A percentile compares a stretch with the other conserved stretches of the same genome.
Evolutionary conservation across 306 rosid genomes (phyloP).

Genomic region (Lablab purpureus): DNA sequence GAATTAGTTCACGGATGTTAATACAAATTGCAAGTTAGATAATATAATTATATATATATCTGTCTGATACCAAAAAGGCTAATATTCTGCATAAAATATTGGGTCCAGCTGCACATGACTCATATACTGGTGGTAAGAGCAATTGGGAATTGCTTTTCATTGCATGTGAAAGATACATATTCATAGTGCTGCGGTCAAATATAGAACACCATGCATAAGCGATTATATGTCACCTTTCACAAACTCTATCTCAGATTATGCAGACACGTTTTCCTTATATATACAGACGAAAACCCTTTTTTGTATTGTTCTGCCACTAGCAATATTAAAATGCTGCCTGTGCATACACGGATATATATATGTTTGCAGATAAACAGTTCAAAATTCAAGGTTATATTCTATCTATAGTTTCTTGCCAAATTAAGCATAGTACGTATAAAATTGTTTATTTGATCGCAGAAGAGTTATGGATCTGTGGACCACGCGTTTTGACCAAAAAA

Average conservation of each 20-base stretch:
- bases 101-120: constrained; percentile 37
- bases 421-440: background rate
- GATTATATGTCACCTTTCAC: background rate
- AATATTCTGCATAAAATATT: background rate
- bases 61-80: background rate
- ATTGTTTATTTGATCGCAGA: background rate
- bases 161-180: constrained; percentile 11
- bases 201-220: constrained; percentile 5
- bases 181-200: constrained; percentile 21
- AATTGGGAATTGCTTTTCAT: background rate
- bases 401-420: background rate
- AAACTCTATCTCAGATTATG: background rate
- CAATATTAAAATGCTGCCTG: background rate
- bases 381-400: background rate
- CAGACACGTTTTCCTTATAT: background rate
- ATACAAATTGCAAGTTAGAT: background rate
- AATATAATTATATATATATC: background rate
- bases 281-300: background rate
- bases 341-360: background rate
- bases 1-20: constrained; percentile 21
- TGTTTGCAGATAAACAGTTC: background rate
- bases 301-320: background rate
- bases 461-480: background rate
- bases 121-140: background rate
- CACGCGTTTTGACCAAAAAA: background rate